Conservation (phyloP, 352 stramenopile genomes). For the Saprolegnia diclina region DNA sequence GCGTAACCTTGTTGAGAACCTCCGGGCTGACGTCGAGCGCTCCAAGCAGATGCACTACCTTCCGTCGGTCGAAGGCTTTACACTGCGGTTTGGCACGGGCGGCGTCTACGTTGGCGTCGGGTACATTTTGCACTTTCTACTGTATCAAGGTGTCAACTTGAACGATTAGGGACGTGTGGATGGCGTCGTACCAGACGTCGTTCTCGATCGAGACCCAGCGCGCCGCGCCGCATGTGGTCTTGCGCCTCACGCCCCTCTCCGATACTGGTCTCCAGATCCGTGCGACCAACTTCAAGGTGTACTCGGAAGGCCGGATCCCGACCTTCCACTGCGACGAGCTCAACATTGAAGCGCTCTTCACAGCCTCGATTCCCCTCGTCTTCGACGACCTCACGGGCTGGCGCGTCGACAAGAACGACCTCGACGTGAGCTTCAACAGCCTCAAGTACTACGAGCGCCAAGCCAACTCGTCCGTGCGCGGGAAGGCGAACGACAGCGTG, state of each 20-base stretch:
- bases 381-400: slow-evolving; percentile 57
- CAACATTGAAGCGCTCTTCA: slow-evolving; percentile 63
- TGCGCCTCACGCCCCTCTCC: slow-evolving; percentile 57
- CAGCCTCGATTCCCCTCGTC: slow-evolving; percentile 56
- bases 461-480: slow-evolving; percentile 46
- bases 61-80: slow-evolving; percentile 53
- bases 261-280: slow-evolving; percentile 54
- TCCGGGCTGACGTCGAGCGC: slow-evolving; percentile 52
- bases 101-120: slow-evolving; percentile 66
- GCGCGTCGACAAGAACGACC: slow-evolving; percentile 49
- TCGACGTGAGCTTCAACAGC: slow-evolving; percentile 62
- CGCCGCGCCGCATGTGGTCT: slow-evolving; percentile 48
- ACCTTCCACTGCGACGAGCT: slow-evolving; percentile 74
- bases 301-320: slow-evolving; percentile 54
- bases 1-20: slow-evolving; percentile 50
- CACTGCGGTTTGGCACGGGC: slow-evolving; percentile 56
- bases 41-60: slow-evolving; percentile 66
- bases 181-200: slow-evolving; percentile 62
- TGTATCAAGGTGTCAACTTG: background rate
- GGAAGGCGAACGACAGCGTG: slow-evolving; percentile 63
- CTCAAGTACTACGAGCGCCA: slow-evolving; percentile 68
- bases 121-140: background rate
- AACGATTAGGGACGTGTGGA: slow-evolving; percentile 43
- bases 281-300: slow-evolving; percentile 56
- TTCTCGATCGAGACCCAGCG: slow-evolving; percentile 66